A percentile compares a stretch with the other conserved stretches of the same genome.
These are phyloP conservation scores for Letharia lupina DNA, from an alignment of 495 filamentous ascomycete species.

Conservation along the genomic window DNA sequence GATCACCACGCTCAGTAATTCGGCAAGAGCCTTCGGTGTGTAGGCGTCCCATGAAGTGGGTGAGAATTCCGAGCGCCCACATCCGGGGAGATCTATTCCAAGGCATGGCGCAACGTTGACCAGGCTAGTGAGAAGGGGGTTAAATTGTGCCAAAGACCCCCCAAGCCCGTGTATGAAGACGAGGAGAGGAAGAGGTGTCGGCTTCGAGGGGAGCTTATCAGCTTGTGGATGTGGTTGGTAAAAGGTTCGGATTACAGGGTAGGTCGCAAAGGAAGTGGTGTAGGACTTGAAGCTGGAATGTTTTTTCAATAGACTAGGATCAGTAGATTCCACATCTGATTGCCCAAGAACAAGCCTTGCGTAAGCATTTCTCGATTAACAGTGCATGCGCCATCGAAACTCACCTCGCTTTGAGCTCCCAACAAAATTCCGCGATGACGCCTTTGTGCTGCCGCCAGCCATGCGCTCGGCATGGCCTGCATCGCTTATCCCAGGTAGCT, in stretches of 20 bases:
- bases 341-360: background rate
- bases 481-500: slow-evolving; percentile 7
- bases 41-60: slow-evolving; percentile 72
- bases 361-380: background rate
- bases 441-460: background rate
- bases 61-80: slow-evolving; percentile 66
- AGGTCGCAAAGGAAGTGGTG: slow-evolving; percentile 59
- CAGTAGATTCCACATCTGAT: slow-evolving; percentile 35
- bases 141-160: slow-evolving; percentile 81
- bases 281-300: slow-evolving; percentile 65
- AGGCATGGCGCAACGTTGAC: slow-evolving; percentile 82
- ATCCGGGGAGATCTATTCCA: slow-evolving; percentile 83
- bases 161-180: slow-evolving; percentile 91
- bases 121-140: slow-evolving; percentile 70
- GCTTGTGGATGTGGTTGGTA: slow-evolving; percentile 72
- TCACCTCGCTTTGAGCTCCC: slow-evolving; percentile 8
- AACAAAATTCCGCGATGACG: background rate
- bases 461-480: slow-evolving; percentile 2
- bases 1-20: slow-evolving; percentile 65
- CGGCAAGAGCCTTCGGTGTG: slow-evolving; percentile 61
- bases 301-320: slow-evolving; percentile 70
- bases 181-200: slow-evolving; percentile 67
- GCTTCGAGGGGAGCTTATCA: slow-evolving; percentile 62
- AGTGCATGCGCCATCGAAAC: slow-evolving; percentile 1
- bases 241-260: slow-evolving; percentile 74